Evolutionary conservation across 305 asterid genomes (phyloP).

Genomic region (Andrographis paniculata): DNA sequence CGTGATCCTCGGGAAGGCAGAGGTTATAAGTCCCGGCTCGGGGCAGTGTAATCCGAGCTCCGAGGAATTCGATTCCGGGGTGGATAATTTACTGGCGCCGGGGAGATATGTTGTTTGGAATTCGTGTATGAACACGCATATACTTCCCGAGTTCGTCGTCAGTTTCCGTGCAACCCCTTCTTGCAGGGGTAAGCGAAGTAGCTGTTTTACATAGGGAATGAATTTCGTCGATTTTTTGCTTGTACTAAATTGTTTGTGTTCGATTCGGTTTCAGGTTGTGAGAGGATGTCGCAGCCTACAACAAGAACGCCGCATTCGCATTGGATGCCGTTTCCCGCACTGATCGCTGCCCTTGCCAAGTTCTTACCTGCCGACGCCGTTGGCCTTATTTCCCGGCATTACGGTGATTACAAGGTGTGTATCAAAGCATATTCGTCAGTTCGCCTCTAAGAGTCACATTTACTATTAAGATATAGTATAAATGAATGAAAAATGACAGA

Average conservation of each 20-base stretch:
- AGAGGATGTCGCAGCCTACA: background rate
- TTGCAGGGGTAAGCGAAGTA: conserved; percentile 21
- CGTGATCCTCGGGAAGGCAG: conserved; percentile 41
- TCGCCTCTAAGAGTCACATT: too few species aligned
- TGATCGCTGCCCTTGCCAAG: background rate
- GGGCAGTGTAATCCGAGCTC: conserved; percentile 32
- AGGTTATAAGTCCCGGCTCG: conserved; percentile 26
- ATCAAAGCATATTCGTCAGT: background rate
- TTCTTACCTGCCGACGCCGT: conserved; percentile 5
- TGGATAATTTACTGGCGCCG: conserved; percentile 33
- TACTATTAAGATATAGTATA: too few species aligned
- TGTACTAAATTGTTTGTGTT: background rate
- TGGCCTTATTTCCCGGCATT: background rate
- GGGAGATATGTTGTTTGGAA: conserved; percentile 36
- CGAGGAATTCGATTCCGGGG: conserved; percentile 44
- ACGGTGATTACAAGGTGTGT: conserved; percentile 6
- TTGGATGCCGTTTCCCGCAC: conserved; percentile 7
- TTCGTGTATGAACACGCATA: conserved; percentile 41
- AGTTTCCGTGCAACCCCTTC: conserved; percentile 30
- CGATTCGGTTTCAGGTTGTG: background rate
- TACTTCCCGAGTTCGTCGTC: conserved; percentile 39
- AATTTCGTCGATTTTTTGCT: background rate
- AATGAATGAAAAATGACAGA: too few species aligned
- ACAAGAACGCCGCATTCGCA: background rate
- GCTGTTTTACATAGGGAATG: background rate